phyloP scores from a whole-genome alignment of 495 filamentous ascomycete species.

The Trichocladium uniseriatum region DNA sequence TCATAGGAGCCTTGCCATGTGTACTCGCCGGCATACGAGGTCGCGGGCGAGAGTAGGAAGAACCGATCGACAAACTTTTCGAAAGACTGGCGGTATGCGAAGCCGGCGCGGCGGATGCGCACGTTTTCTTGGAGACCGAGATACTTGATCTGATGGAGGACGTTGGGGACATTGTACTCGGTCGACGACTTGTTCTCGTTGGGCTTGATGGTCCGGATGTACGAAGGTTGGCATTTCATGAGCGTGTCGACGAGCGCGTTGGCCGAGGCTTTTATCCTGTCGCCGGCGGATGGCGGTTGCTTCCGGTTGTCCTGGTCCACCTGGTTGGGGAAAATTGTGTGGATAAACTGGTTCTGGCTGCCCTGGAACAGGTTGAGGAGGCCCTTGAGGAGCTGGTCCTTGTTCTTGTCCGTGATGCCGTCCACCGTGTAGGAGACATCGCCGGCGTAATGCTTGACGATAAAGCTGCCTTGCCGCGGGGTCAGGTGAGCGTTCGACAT shows the following conservation, averaged over 20 bases:
- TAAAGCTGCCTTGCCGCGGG: slow-evolving; percentile 87
- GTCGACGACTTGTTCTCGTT: slow-evolving; percentile 95
- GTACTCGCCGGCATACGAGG: slow-evolving; percentile 92
- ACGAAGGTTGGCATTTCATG: slow-evolving; percentile 94
- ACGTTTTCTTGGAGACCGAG: slow-evolving; percentile 98
- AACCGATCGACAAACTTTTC: slow-evolving; percentile 98
- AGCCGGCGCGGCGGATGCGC: slow-evolving; percentile 90
- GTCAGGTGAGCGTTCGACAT: slow-evolving; percentile 89
- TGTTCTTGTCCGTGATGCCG: slow-evolving; percentile 99
- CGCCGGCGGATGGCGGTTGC: slow-evolving; percentile 86
- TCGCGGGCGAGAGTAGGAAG: slow-evolving; percentile 89
- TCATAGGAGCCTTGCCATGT: slow-evolving; percentile 85
- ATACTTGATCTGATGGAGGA: slow-evolving; percentile 98
- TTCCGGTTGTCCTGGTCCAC: slow-evolving; percentile 94
- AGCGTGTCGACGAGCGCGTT: slow-evolving; percentile 91
- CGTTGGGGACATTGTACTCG: slow-evolving; percentile 86
- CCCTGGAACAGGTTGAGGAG: slow-evolving; percentile 77
- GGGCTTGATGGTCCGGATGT: slow-evolving; percentile 98
- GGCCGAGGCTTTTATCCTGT: slow-evolving; percentile 93
- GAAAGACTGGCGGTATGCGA: slow-evolving; percentile 94
- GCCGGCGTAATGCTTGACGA: slow-evolving; percentile 98
- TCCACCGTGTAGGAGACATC: slow-evolving; percentile 93
- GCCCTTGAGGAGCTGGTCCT: slow-evolving; percentile 94
- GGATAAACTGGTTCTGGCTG: slow-evolving; percentile 77
- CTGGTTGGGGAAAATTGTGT: slow-evolving; percentile 80